Conservation (phyloP, 2,329 filamentous ascomycete species). For the Lachnellula subtilissima region DNA sequence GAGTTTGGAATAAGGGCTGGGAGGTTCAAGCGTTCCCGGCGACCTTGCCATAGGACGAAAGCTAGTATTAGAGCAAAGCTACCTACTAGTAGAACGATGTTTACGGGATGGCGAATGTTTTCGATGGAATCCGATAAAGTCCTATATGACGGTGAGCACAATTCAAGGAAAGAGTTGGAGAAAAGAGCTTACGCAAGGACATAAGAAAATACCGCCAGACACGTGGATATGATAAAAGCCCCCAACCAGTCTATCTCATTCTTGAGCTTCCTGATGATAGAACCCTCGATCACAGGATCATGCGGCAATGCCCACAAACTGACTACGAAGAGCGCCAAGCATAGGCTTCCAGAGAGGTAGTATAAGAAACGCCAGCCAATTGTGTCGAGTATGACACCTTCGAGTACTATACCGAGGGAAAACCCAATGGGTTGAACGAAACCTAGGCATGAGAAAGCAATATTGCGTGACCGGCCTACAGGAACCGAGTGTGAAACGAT, state of each 20-base stretch:
- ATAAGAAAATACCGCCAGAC: slow-evolving; percentile 47
- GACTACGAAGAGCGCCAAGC: slow-evolving; percentile 33
- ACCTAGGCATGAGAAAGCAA: slow-evolving; percentile 41
- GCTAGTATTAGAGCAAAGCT: slow-evolving; percentile 39
- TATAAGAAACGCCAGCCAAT: slow-evolving; percentile 46
- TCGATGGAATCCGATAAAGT: slow-evolving; percentile 36
- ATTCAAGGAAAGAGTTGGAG: neutral
- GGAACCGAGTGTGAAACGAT: slow-evolving; percentile 44
- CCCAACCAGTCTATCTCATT: slow-evolving; percentile 52
- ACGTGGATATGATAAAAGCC: slow-evolving; percentile 41
- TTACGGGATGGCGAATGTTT: slow-evolving; percentile 39
- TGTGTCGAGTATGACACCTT: slow-evolving; percentile 43
- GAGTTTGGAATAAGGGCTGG: slow-evolving; percentile 58
- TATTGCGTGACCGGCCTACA: slow-evolving; percentile 33
- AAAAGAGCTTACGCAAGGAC: slow-evolving; percentile 44
- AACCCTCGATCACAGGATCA: slow-evolving; percentile 26
- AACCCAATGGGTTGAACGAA: slow-evolving; percentile 45
- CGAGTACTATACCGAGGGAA: slow-evolving; percentile 45
- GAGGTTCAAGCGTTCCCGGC: slow-evolving; percentile 39
- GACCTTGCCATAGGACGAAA: slow-evolving; percentile 29
- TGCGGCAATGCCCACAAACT: slow-evolving; percentile 36
- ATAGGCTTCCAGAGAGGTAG: slow-evolving; percentile 37
- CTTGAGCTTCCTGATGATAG: slow-evolving; percentile 25
- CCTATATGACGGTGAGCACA: neutral
- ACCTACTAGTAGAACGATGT: slow-evolving; percentile 43